phyloP scores from a whole-genome alignment of 2,329 filamentous ascomycete genomes.

The Emmonsia crescens region DNA sequence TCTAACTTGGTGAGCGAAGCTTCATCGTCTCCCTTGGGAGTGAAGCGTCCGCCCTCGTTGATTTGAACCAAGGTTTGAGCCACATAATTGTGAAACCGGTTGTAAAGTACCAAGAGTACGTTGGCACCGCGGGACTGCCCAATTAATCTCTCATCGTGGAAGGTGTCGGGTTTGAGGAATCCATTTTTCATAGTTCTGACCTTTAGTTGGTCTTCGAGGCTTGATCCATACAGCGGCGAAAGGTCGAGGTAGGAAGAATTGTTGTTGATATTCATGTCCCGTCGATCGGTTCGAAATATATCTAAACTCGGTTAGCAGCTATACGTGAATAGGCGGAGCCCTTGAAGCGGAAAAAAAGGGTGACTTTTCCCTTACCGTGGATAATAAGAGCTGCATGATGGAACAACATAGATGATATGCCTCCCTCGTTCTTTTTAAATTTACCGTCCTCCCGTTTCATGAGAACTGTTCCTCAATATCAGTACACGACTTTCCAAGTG shows the following conservation, averaged over 20 bases:
- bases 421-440: constrained; percentile 29
- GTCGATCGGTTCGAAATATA: constrained; percentile 31
- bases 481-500: not conserved
- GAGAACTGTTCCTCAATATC: constrained; percentile 7
- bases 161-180: constrained; percentile 28
- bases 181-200: constrained; percentile 27
- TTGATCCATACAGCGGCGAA: constrained; percentile 34
- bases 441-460: constrained; percentile 11
- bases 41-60: constrained; percentile 32
- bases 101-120: constrained; percentile 25
- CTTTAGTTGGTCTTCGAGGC: constrained; percentile 21
- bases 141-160: constrained; percentile 22
- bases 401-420: constrained; percentile 38
- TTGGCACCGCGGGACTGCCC: constrained; percentile 23
- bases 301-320: constrained; percentile 14
- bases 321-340: not conserved
- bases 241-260: constrained; percentile 39
- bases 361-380: constrained; percentile 27
- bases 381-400: constrained; percentile 43
- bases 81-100: constrained; percentile 29
- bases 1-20: constrained; percentile 25
- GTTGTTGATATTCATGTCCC: constrained; percentile 24
- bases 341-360: no score
- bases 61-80: constrained; percentile 26
- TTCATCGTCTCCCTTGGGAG: constrained; percentile 15